Evolutionary conservation across 2,329 filamentous ascomycete species (phyloP), one percentile per base, ranked within the genome.

Genomic region (Fusarium paranaense): DNA sequence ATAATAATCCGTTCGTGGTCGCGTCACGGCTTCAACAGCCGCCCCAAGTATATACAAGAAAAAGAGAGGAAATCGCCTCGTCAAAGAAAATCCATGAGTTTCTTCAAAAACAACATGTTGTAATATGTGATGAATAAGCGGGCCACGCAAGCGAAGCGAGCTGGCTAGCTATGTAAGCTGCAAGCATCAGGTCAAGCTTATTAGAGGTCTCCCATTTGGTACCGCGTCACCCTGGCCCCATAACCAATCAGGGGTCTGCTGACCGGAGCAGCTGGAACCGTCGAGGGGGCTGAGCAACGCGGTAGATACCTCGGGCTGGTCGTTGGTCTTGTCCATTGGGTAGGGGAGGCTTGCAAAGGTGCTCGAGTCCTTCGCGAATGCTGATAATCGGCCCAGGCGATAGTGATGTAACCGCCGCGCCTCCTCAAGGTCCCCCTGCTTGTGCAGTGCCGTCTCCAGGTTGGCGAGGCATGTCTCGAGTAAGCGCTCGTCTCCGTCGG

Each of bases 401-500:
- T 81, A 79, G 57, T 76, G 67, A 10, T 76, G 73, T 32, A 82
- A 71, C 14, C 73, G 75, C 22, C 67, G 70, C 33, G 81, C 81
- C 54, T 79, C 80, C 18, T 69, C 76, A 16, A 47, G 67, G 59
- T 72, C 71, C 62, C 78, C 71, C 33, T 70, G 63, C 57, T 75
- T 77, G 56, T 66, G 71, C 22, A 81, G 67, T 5, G 79, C 75
- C 11, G 67, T 78, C 61, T 82, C 81, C 25, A 82, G 73, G 64
- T 82, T 82, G 18, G 80, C 78, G n/a, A 82, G 69, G n/a, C 80
- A 80, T 6, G 79, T 79, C 57, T 78, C 74, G 20, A 80, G 72
- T 16, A 82, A 71, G 25, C 81, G 78, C 70, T 81, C 80, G 59
- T 82, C 81, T 11, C 76, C 78, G 42, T 79, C 78, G 20, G 75